Conservation (phyloP, 257 asterid genomes). For the Phtheirospermum japonicum region DNA sequence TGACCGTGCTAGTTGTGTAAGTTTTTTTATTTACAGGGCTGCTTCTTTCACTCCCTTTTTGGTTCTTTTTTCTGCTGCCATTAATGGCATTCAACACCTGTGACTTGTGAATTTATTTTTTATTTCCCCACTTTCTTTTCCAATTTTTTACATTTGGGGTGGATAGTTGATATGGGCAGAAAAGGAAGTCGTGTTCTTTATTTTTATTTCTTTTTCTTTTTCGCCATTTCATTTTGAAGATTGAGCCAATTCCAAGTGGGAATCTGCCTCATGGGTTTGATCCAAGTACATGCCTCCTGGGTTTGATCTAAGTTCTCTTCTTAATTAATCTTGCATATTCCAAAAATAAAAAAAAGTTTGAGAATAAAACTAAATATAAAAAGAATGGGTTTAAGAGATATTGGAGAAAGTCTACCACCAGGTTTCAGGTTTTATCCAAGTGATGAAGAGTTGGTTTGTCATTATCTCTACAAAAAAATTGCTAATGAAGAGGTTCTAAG, state of each 20-base stretch:
- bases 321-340: too few relatives aligned
- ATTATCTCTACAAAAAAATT: too few relatives aligned
- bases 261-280: slow-evolving; percentile 99
- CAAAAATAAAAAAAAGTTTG: too few relatives aligned
- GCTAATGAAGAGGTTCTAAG: too few relatives aligned
- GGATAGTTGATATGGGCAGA: too few relatives aligned
- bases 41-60: background rate
- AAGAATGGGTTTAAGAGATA: too few relatives aligned
- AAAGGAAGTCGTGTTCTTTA: slow-evolving; percentile 30
- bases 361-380: too few relatives aligned
- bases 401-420: too few relatives aligned
- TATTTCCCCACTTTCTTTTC: background rate
- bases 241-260: slow-evolving; percentile 97
- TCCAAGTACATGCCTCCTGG: slow-evolving; percentile 98
- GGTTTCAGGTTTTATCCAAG: too few relatives aligned
- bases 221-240: slow-evolving; percentile 64
- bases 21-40: slow-evolving; percentile 5
- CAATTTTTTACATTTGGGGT: slow-evolving; percentile 17
- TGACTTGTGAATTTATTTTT: slow-evolving; percentile 8
- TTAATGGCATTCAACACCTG: background rate
- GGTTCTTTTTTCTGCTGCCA: background rate
- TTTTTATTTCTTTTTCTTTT: slow-evolving; percentile 36
- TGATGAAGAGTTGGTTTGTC: too few relatives aligned
- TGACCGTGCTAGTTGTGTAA: background rate
- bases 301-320: too few relatives aligned